phyloP scores from a whole-genome alignment of 495 filamentous ascomycete species.

The Elaphomyces granulatus region DNA sequence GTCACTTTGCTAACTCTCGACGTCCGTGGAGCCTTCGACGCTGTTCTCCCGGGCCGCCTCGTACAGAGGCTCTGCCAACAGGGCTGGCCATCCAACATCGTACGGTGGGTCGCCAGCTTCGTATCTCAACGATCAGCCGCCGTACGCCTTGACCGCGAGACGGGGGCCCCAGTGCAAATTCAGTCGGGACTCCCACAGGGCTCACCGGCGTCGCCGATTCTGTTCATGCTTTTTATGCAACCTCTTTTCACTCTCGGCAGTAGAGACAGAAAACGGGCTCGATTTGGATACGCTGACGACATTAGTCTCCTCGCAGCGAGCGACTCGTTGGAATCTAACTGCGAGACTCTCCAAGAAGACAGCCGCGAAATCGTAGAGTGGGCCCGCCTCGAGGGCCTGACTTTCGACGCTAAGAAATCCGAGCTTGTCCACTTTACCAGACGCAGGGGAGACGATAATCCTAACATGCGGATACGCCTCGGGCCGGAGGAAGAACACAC shows the following conservation, averaged over 20 bases:
- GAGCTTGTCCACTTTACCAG: background rate
- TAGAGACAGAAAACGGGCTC: too few species aligned
- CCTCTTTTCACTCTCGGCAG: slow-evolving; percentile 1
- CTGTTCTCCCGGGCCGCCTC: slow-evolving; percentile 1
- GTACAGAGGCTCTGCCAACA: background rate
- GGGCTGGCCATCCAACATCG: background rate
- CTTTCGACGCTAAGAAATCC: background rate
- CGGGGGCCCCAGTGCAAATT: background rate
- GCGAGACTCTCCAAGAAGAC: background rate
- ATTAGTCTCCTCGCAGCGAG: background rate
- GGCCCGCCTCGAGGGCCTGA: background rate
- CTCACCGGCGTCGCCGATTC: slow-evolving; percentile 5
- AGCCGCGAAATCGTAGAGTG: background rate
- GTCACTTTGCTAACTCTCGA: background rate
- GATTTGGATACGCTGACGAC: background rate
- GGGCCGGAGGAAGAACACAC: background rate
- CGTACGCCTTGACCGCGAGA: background rate
- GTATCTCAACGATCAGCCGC: background rate
- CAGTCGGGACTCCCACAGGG: slow-evolving; percentile 4
- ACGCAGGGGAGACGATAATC: slow-evolving; percentile 1
- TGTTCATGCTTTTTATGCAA: slow-evolving; percentile 9
- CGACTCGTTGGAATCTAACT: background rate
- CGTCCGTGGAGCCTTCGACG: slow-evolving; percentile 5
- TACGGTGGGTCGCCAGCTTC: background rate
- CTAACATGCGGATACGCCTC: background rate